Conservation (phyloP, 1,284 basidiomycete species). For the Cryptococcus wingfieldii region DNA sequence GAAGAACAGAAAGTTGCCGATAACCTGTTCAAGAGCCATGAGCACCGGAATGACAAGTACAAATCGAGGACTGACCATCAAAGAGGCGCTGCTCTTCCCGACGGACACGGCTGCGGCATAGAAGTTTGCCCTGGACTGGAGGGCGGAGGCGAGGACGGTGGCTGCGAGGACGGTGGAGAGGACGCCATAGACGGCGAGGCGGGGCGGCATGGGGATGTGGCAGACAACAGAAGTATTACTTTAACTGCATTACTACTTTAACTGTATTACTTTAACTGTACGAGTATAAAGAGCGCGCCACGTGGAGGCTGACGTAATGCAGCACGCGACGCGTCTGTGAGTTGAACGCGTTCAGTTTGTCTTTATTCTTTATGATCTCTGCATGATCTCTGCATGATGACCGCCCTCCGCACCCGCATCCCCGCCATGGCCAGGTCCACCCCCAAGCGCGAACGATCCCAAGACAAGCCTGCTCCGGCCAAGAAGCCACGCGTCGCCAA, state of each 20-base stretch:
- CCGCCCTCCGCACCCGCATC: background rate
- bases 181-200: conserved; percentile 62
- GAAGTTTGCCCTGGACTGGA: conserved; percentile 83
- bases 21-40: conserved; percentile 55
- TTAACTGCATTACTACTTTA: too few species aligned
- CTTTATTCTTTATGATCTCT: too few species aligned
- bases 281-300: too few species aligned
- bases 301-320: too few species aligned
- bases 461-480: too few species aligned
- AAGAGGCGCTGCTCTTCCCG: conserved; percentile 83
- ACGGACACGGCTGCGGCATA: conserved; percentile 89
- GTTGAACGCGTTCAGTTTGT: background rate
- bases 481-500: conserved; percentile 24
- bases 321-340: too few species aligned
- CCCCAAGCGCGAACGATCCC: conserved; percentile 10
- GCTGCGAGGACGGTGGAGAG: conserved; percentile 67
- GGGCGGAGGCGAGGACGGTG: conserved; percentile 69
- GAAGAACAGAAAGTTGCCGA: conserved; percentile 89
- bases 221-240: too few species aligned
- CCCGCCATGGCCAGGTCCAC: background rate
- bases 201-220: conserved; percentile 21
- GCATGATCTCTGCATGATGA: background rate
- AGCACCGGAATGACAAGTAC: background rate
- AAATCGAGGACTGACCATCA: conserved; percentile 60
- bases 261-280: too few species aligned